phyloP scores from a whole-genome alignment of 148 eudicot species.

The Hydrangea macrophylla region DNA sequence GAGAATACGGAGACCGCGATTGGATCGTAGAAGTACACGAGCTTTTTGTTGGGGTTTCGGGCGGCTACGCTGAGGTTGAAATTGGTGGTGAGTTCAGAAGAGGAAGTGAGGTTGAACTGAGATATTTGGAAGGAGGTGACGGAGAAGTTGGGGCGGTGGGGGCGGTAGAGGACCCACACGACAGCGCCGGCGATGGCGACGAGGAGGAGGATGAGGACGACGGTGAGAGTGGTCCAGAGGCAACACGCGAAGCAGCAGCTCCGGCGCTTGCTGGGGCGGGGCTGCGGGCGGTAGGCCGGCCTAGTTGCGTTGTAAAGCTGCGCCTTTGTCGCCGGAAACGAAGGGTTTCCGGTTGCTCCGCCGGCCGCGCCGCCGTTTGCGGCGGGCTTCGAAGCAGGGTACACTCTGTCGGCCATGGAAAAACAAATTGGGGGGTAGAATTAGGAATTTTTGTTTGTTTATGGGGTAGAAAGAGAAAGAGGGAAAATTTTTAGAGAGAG shows the following conservation, averaged over 20 bases:
- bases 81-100: constrained; percentile 23
- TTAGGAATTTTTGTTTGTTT: neutral
- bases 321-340: constrained; percentile 43
- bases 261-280: constrained; percentile 36
- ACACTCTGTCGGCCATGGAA: constrained; percentile 36
- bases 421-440: no score
- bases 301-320: constrained; percentile 46
- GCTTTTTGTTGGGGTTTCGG: constrained; percentile 49
- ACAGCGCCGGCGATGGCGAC: constrained; percentile 44
- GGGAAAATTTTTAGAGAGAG: no score
- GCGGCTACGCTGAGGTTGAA: constrained; percentile 37
- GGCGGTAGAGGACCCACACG: constrained; percentile 52
- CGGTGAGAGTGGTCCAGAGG: constrained; percentile 32
- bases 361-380: constrained; percentile 16
- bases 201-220: constrained; percentile 42
- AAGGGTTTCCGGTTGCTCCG: constrained; percentile 17
- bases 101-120: constrained; percentile 41
- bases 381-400: constrained; percentile 39
- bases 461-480: no score
- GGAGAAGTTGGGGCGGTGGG: constrained; percentile 55
- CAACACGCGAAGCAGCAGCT: constrained; percentile 42
- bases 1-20: constrained; percentile 14
- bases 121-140: constrained; percentile 44
- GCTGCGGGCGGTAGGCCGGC: constrained; percentile 40
- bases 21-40: constrained; percentile 40